Evolutionary conservation across 495 filamentous ascomycete species (phyloP).

Genomic region (Beverwykella pulmonaria): DNA sequence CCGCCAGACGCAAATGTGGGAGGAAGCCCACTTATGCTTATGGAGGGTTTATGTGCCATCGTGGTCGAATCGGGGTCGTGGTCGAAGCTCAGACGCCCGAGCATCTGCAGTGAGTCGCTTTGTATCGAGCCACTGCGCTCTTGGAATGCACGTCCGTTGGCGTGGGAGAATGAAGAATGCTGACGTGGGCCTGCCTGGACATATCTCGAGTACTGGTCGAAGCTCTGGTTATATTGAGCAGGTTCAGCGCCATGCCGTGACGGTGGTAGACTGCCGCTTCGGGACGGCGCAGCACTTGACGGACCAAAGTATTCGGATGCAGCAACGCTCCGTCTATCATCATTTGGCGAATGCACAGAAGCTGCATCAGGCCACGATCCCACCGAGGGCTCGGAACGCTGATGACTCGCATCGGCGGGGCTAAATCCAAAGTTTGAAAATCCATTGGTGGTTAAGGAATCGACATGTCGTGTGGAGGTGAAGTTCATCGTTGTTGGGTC

Average conservation of each 20-base stretch:
- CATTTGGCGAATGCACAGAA: constrained; percentile 42
- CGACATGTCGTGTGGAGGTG: constrained; percentile 17
- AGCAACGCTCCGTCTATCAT: constrained; percentile 40
- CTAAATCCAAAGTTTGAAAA: constrained; percentile 27
- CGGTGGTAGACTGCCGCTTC: constrained; percentile 48
- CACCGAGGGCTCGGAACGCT: constrained; percentile 17
- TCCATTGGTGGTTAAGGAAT: constrained; percentile 21
- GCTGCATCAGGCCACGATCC: constrained; percentile 35
- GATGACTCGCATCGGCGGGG: constrained; percentile 12
- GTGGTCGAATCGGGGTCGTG: constrained; percentile 24
- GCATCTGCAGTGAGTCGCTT: constrained; percentile 41
- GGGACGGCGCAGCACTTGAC: constrained; percentile 43
- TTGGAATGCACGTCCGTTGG: constrained; percentile 41
- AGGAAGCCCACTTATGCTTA: constrained; percentile 33
- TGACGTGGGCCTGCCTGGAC: constrained; percentile 24
- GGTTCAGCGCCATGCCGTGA: constrained; percentile 47
- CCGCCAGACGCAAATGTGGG: constrained; percentile 15
- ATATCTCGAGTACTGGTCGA: constrained; percentile 23
- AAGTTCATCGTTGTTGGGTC: constrained; percentile 34
- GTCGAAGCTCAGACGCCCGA: constrained; percentile 28
- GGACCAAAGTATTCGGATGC: constrained; percentile 40
- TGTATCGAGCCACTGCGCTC: constrained; percentile 48
- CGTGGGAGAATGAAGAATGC: constrained; percentile 37
- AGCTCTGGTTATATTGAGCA: constrained; percentile 25
- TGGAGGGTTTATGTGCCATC: constrained; percentile 26